Evolutionary conservation across 495 filamentous ascomycete species (phyloP).

Genomic region (Xylaria scruposa): DNA sequence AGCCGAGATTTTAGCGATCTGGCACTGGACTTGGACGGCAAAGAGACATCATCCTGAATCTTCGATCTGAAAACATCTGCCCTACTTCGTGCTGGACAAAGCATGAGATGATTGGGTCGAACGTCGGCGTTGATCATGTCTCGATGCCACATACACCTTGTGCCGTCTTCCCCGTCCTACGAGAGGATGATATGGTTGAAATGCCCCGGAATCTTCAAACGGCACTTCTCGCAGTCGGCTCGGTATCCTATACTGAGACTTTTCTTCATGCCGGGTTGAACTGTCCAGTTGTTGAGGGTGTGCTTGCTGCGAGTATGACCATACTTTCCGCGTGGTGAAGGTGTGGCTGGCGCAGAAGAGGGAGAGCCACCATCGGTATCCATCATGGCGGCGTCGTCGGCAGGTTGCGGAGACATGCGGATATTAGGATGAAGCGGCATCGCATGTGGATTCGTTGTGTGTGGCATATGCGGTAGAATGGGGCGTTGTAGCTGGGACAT

Average conservation of each 20-base stretch:
- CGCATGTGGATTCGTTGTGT: slow-evolving; percentile 39
- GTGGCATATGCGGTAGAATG: slow-evolving; percentile 43
- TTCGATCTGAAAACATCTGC: neutral
- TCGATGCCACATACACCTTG: neutral
- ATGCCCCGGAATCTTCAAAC: slow-evolving; percentile 79
- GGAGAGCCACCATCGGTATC: slow-evolving; percentile 39
- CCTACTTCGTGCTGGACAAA: neutral
- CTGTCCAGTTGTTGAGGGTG: slow-evolving; percentile 56
- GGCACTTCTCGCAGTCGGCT: slow-evolving; percentile 86
- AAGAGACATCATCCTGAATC: neutral
- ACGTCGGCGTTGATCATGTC: neutral
- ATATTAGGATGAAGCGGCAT: slow-evolving; percentile 43
- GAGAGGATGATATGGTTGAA: slow-evolving; percentile 81
- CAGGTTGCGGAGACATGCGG: slow-evolving; percentile 36
- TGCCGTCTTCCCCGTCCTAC: slow-evolving; percentile 41
- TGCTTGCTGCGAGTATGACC: slow-evolving; percentile 55
- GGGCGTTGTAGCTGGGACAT: slow-evolving; percentile 34
- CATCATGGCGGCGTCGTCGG: slow-evolving; percentile 42
- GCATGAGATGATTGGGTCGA: neutral
- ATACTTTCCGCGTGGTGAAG: slow-evolving; percentile 43
- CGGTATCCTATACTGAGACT: slow-evolving; percentile 84
- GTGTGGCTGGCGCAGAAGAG: slow-evolving; percentile 41
- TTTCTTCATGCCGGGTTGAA: slow-evolving; percentile 64
- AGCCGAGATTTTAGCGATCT: neutral
- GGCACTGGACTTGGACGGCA: neutral